phyloP scores from a whole-genome alignment of 2,329 filamentous ascomycete species.

The Camillea tinctor region DNA sequence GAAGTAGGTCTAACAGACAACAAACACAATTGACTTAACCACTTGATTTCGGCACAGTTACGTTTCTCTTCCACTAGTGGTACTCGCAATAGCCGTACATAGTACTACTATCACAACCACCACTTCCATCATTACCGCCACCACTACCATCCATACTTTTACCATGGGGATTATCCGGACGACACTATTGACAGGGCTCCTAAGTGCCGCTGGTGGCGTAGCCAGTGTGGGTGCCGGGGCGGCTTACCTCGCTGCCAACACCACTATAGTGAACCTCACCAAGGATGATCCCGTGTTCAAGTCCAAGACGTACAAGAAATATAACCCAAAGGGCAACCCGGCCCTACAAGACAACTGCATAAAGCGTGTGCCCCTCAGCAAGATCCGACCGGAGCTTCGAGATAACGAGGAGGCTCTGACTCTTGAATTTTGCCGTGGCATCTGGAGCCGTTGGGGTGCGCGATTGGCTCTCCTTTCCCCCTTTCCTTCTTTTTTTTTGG shows the following conservation, averaged over 20 bases:
- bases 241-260: constrained; percentile 52
- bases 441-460: constrained; percentile 66
- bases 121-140: no score
- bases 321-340: constrained; percentile 63
- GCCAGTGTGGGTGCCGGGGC: constrained; percentile 49
- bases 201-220: constrained; percentile 46
- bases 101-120: no score
- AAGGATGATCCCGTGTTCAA: constrained; percentile 61
- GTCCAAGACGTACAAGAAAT: constrained; percentile 53
- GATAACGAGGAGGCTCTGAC: constrained; percentile 57
- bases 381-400: constrained; percentile 64
- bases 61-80: not conserved
- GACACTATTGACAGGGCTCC: constrained; percentile 42
- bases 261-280: constrained; percentile 56
- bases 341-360: constrained; percentile 64
- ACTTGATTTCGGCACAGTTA: not conserved
- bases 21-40: not conserved
- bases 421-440: constrained; percentile 64
- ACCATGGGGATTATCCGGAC: constrained; percentile 53
- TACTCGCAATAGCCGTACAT: not conserved
- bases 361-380: constrained; percentile 59
- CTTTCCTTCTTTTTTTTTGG: not conserved
- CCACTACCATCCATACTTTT: not conserved
- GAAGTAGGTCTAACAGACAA: not conserved
- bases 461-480: not conserved